Base-by-base conservation (phyloP, 305 asterid genomes). In the Fraxinus floribunda region DNA sequence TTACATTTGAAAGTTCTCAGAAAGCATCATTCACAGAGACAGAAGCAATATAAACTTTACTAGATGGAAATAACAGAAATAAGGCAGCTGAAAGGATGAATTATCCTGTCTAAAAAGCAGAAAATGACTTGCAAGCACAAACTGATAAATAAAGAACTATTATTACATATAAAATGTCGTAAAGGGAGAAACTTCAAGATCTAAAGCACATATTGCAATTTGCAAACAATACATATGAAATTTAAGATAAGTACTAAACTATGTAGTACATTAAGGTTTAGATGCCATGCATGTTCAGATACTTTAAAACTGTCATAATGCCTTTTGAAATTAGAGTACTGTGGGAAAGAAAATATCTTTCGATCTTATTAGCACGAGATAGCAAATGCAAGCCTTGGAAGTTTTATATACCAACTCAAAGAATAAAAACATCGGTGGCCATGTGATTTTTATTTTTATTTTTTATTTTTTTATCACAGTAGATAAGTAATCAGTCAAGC, bases 1-100 rank as follows among this genome's bases (percentile, higher is more conserved):
- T 81, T 84, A 36, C 11, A 20, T 68, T n/a, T 49, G 55, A 11
- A 68, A 68, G 80, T 79, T 68, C 30, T 26, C 18, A 60, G 29
- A 76, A 24, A 7, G 26, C 18, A 76, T 24, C 74, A 26, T 4
- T 22, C 36, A 24, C 15, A 66, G 36, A 64, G 29, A 39, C 29
- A 13, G 26, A 7, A 38, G 60, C 13, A 4, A 41, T 75, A 36
- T 76, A 29, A 2, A 4, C 36, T n/a, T 29, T 60, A 2, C 2
- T 4, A 4, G 62, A 52, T 52, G 62, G 44, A 22, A 57, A 30
- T 15, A 32, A 34, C 49, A 26, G 46, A 35, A 73, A 20, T 22
- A 70, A 16, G 38, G 46, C 76, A 16, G 16, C 32, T 60, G 66
- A 49, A 46, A 24, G 20, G 20, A 22, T 76, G 24, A 32, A 22